phyloP scores from a whole-genome alignment of 2,329 filamentous ascomycete species.

The Chrysoporthe cubensis region DNA sequence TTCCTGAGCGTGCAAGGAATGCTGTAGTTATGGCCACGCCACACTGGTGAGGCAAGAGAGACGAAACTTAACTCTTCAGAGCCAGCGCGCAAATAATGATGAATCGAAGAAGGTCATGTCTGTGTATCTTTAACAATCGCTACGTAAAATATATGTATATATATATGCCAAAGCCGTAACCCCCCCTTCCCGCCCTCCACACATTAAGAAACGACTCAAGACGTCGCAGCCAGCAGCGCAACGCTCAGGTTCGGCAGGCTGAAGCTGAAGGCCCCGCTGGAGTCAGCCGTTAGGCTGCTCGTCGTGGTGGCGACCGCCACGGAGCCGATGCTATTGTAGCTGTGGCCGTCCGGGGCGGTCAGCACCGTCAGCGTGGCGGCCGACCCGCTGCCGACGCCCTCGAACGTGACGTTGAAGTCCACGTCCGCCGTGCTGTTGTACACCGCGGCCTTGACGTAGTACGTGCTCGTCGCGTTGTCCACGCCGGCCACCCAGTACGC shows the following conservation, averaged over 20 bases:
- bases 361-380: constrained; percentile 50
- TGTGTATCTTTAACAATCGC: too few species aligned
- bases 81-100: too few species aligned
- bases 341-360: constrained; percentile 50
- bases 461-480: constrained; percentile 25
- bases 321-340: constrained; percentile 48
- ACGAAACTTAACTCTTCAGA: too few species aligned
- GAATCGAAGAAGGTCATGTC: too few species aligned
- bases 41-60: too few species aligned
- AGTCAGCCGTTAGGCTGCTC: constrained; percentile 44
- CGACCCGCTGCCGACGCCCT: constrained; percentile 45
- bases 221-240: constrained; percentile 54
- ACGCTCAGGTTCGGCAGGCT: constrained; percentile 58
- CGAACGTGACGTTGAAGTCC: constrained; percentile 50
- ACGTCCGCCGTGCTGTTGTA: constrained; percentile 52
- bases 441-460: constrained; percentile 27
- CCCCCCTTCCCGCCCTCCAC: background rate
- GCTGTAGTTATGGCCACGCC: too few species aligned
- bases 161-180: background rate
- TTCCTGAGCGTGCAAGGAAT: too few species aligned
- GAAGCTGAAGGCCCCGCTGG: constrained; percentile 55
- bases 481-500: constrained; percentile 32
- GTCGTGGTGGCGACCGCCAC: constrained; percentile 54
- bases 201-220: background rate
- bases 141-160: background rate